Conservation (phyloP, 2,329 filamentous ascomycete genomes). For the Trichocomaceae sp. region DNA sequence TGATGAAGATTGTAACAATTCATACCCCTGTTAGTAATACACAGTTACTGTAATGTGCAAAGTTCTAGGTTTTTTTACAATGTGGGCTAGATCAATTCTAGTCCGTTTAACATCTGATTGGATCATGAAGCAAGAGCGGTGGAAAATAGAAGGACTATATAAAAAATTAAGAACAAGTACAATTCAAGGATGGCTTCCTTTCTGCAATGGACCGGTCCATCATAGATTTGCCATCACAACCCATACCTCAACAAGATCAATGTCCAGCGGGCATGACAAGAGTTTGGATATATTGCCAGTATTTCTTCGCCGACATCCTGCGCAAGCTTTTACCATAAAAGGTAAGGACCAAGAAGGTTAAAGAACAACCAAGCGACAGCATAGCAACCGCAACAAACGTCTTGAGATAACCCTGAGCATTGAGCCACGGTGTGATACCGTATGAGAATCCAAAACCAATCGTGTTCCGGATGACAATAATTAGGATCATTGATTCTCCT, state of each 20-base stretch:
- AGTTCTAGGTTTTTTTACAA: no score
- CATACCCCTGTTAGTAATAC: no score
- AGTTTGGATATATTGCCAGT: neutral
- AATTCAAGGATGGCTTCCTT: no score
- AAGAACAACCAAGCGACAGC: neutral
- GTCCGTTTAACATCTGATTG: no score
- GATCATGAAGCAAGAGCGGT: no score
- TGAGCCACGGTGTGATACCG: neutral
- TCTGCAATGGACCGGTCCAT: no score
- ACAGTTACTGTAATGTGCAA: no score
- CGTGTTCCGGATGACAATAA: neutral
- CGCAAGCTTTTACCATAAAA: neutral
- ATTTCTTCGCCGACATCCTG: neutral
- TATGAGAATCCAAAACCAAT: neutral
- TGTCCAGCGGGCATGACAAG: neutral
- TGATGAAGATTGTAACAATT: no score
- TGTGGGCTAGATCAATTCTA: no score
- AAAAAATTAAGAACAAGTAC: no score
- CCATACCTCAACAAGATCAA: neutral
- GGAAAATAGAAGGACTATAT: no score
- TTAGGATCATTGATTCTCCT: neutral
- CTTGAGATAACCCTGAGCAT: neutral
- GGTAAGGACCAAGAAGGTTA: neutral
- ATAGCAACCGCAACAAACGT: neutral
- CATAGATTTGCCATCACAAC: no score